Evolutionary conservation across 352 stramenopile genomes (phyloP).

Genomic region (Phytophthora pluvialis): DNA sequence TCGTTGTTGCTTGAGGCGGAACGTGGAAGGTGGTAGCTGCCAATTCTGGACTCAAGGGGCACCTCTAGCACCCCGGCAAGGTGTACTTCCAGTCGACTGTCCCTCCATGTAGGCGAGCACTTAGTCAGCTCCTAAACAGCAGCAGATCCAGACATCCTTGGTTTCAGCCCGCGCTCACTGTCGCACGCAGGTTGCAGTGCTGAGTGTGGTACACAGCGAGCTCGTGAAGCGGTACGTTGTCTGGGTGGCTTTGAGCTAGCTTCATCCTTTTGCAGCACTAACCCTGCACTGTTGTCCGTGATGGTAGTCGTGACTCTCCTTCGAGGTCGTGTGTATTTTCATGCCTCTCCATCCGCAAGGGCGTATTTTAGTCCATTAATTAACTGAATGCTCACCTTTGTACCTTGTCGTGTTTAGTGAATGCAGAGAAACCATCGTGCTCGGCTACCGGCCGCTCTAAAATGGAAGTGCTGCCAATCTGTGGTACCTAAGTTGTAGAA

Average conservation of each 20-base stretch:
- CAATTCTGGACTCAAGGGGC: neutral
- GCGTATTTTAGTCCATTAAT: neutral
- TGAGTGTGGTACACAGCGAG: no score
- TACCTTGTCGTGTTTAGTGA: neutral
- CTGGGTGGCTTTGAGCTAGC: no score
- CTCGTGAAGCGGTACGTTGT: no score
- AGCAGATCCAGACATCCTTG: neutral
- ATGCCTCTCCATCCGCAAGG: no score
- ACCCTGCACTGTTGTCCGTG: no score
- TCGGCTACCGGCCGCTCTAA: neutral
- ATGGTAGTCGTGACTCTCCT: neutral
- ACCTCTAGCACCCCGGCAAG: no score
- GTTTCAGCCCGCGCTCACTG: no score
- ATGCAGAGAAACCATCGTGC: neutral
- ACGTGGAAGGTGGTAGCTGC: neutral
- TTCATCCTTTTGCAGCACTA: no score
- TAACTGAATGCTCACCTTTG: neutral
- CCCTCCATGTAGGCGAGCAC: no score
- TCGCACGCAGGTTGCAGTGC: no score
- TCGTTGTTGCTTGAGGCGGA: neutral
- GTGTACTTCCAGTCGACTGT: no score
- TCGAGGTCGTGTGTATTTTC: neutral
- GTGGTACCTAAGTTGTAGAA: neutral
- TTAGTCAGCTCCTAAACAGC: no score
- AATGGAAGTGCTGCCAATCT: neutral